Base-by-base conservation (phyloP, 768 basidiomycete genomes). In the Phlebiopsis flavidoalba region DNA sequence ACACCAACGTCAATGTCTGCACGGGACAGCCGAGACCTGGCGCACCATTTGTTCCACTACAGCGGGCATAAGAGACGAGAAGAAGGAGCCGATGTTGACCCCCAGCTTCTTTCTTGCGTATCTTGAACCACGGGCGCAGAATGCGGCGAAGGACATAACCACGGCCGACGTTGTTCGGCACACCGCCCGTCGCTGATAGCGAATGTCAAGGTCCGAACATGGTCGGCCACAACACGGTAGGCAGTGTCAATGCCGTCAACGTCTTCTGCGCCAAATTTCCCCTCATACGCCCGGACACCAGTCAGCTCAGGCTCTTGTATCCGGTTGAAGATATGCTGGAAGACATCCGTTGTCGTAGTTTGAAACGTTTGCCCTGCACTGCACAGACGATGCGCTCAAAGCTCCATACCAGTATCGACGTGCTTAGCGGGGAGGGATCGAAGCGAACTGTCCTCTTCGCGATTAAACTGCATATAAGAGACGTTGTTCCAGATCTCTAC, bases 401-500 rank as follows among this genome's bases (percentile, higher is more conserved):
- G 47, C 97, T n/a, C 97, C 95, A 99, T 95, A 54, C 97, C 97
- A 6, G 97, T 99, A 71, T 99, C 97, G 63, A 99, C 91, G 67
- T 99, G 97, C 74, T 95, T 94, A 35, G 88, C 84, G 24, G 97
- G 97, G 14, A 99, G 82, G 0, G 83, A 61, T 56, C 83, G 85
- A 15, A 99, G 82, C 19, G 87, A 84, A 45, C 91, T 89, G 60
- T 95, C 91, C 48, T 85, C 83, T 73, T 98, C 96, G 51, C 97
- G 91, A 72, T 99, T 98, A 79, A 91, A 99, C 69, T 98, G 95
- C 70, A 99, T 98, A 6, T n/a, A n/a, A 72, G 98, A 99, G 59
- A 99, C 97, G 72, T 97, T 98, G 79, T 99, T 99, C 97, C 97
- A 99, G 66, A 99, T 95, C 74, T 96, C 94, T 60, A 99, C 82